A percentile compares a stretch with the other conserved stretches of the same genome.
Conservation (phyloP, 306 rosid species). For the Medicago ruthenica region DNA sequence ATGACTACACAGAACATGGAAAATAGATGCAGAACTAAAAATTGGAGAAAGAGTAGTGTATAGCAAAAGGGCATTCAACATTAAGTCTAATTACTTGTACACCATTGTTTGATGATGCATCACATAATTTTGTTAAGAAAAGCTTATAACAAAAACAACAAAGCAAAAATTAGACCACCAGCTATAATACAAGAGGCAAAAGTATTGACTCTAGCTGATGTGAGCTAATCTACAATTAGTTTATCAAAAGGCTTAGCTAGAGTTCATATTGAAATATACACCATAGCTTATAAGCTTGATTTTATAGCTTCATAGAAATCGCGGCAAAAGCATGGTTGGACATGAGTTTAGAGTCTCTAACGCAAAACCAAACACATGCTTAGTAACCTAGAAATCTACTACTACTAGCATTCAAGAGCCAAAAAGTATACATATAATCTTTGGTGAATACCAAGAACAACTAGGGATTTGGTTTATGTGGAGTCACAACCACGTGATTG, state of each 20-base stretch:
- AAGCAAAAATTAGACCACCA: background rate
- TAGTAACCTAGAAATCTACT: slow-evolving; percentile 32
- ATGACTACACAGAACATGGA: background rate
- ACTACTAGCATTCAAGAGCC: background rate
- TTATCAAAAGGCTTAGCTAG: slow-evolving; percentile 35
- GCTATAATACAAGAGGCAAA: slow-evolving; percentile 27
- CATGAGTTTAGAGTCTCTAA: background rate
- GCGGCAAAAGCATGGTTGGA: background rate
- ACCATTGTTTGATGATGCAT: slow-evolving; percentile 12
- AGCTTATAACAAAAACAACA: slow-evolving; percentile 10
- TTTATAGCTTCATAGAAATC: background rate
- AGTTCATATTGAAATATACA: slow-evolving; percentile 40
- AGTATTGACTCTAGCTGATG: slow-evolving; percentile 32
- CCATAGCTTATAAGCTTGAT: background rate
- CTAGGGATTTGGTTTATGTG: background rate
- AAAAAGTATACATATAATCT: slow-evolving; percentile 43
- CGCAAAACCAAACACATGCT: background rate
- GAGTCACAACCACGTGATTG: too few relatives aligned
- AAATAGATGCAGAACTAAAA: background rate
- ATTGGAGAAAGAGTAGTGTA: background rate
- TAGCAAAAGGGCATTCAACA: background rate
- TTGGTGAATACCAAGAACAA: background rate
- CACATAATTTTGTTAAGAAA: slow-evolving; percentile 20
- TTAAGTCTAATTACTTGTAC: background rate
- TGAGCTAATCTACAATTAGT: slow-evolving; percentile 43